phyloP scores from a whole-genome alignment of 805 yeast genomes.

The Candida tallmaniae region DNA sequence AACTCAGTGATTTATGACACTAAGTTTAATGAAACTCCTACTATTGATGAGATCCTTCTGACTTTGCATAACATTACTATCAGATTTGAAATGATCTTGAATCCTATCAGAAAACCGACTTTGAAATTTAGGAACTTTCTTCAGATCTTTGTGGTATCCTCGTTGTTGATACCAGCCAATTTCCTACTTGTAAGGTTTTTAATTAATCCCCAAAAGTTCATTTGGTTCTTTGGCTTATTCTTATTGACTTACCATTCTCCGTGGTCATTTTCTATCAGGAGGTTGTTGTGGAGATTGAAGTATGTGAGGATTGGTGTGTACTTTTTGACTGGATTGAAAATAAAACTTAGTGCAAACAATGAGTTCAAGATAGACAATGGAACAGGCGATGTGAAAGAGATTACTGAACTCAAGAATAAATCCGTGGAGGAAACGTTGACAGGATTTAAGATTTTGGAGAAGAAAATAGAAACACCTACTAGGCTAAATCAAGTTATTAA shows the following conservation, averaged over 20 bases:
- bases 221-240: slow-evolving; percentile 35
- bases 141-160: slow-evolving; percentile 25
- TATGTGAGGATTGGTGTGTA: slow-evolving; percentile 34
- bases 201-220: slow-evolving; percentile 27
- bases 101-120: slow-evolving; percentile 31
- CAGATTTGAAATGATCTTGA: slow-evolving; percentile 36
- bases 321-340: slow-evolving; percentile 39
- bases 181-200: slow-evolving; percentile 28
- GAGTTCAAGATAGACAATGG: neutral
- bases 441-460: slow-evolving; percentile 37
- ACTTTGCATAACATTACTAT: slow-evolving; percentile 43
- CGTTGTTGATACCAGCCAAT: slow-evolving; percentile 42
- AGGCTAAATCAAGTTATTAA: slow-evolving; percentile 44
- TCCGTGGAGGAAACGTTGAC: slow-evolving; percentile 14
- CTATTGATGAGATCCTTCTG: slow-evolving; percentile 48
- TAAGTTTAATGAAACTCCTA: slow-evolving; percentile 42
- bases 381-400: neutral
- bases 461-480: slow-evolving; percentile 35
- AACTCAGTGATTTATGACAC: slow-evolving; percentile 40
- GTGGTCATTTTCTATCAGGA: slow-evolving; percentile 41
- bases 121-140: slow-evolving; percentile 23
- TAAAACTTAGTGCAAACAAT: slow-evolving; percentile 3
- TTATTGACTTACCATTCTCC: slow-evolving; percentile 44
- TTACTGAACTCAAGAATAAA: slow-evolving; percentile 13
- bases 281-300: slow-evolving; percentile 48